Percentiles rank a stretch among this genome's conserved stretches.
These are phyloP conservation scores for Zygoascus ofunaensis DNA, from an alignment of 805 yeast genomes.

Conservation along the genomic window DNA sequence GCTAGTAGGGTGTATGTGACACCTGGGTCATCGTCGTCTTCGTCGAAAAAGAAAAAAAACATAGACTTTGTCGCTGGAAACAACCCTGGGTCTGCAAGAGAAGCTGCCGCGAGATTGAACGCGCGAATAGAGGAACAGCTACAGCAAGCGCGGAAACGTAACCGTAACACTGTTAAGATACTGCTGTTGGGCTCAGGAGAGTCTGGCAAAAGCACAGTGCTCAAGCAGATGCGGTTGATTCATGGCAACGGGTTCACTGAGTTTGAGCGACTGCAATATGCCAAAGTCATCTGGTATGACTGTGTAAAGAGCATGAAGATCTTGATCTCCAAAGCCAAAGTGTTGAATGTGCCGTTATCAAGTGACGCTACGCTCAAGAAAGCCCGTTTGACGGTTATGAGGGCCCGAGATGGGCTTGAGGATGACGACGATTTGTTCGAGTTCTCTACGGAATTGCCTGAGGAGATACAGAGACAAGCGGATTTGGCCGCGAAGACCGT, in stretches of 20 bases:
- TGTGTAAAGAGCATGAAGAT: constrained; percentile 76
- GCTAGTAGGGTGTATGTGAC: not conserved
- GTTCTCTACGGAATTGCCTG: constrained; percentile 57
- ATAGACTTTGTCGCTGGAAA: no score
- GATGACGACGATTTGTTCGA: constrained; percentile 49
- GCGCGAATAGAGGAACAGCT: constrained; percentile 37
- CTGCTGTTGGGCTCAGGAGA: constrained; percentile 90
- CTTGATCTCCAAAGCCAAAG: constrained; percentile 66
- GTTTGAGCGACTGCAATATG: constrained; percentile 69
- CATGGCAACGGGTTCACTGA: constrained; percentile 80
- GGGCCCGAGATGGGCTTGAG: constrained; percentile 7
- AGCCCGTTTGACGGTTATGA: not conserved
- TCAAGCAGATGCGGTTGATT: constrained; percentile 76
- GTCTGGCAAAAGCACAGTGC: constrained; percentile 85
- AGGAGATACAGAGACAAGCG: constrained; percentile 26
- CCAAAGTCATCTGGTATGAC: constrained; percentile 89
- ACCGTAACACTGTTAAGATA: constrained; percentile 40
- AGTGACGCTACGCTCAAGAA: constrained; percentile 41
- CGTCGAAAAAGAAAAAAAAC: not conserved
- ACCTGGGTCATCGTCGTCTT: not conserved
- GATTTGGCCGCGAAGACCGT: not conserved
- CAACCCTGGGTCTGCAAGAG: constrained; percentile 7
- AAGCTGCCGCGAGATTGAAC: constrained; percentile 23
- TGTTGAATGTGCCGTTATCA: constrained; percentile 51
- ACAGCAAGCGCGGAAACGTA: constrained; percentile 14